Evolutionary conservation across 768 basidiomycete species (phyloP).

Genomic region (Pholiota microspora): DNA sequence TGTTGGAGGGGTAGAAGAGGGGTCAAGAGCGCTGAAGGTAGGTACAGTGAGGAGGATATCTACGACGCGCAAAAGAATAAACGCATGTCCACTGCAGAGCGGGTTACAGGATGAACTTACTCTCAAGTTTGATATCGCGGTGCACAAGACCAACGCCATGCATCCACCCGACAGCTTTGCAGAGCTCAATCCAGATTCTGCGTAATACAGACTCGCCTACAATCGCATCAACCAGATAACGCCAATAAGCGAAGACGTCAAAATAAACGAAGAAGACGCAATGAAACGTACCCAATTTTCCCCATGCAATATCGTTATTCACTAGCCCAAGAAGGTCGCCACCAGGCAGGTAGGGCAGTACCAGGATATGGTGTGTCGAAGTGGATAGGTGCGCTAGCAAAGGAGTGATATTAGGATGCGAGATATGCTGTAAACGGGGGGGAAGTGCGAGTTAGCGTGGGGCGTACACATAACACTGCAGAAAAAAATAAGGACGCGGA

Average conservation of each 20-base stretch:
- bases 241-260: not conserved
- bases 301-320: constrained; percentile 50
- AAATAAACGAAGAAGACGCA: constrained; percentile 2
- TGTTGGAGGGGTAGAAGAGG: constrained; percentile 24
- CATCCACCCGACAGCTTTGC: constrained; percentile 82
- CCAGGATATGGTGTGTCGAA: constrained; percentile 69
- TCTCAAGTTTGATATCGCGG: constrained; percentile 88
- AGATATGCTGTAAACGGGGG: constrained; percentile 56
- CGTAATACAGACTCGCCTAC: constrained; percentile 52
- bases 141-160: constrained; percentile 84
- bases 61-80: constrained; percentile 32
- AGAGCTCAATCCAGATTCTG: constrained; percentile 75
- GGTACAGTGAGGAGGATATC: constrained; percentile 73
- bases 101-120: constrained; percentile 34
- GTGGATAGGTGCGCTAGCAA: constrained; percentile 73
- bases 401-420: constrained; percentile 77
- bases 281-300: constrained; percentile 29
- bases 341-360: constrained; percentile 72
- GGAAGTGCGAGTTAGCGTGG: constrained; percentile 6
- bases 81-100: too few relatives aligned
- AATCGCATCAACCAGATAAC: not conserved
- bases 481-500: not conserved
- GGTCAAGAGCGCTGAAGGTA: constrained; percentile 23
- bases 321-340: constrained; percentile 83
- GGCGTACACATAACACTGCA: too few relatives aligned